A percentile compares a stretch with the other conserved stretches of the same genome.
These are phyloP conservation scores for Perkinsus chesapeaki DNA, from an alignment of 169 alveolate genomes.

Conservation along the genomic window DNA sequence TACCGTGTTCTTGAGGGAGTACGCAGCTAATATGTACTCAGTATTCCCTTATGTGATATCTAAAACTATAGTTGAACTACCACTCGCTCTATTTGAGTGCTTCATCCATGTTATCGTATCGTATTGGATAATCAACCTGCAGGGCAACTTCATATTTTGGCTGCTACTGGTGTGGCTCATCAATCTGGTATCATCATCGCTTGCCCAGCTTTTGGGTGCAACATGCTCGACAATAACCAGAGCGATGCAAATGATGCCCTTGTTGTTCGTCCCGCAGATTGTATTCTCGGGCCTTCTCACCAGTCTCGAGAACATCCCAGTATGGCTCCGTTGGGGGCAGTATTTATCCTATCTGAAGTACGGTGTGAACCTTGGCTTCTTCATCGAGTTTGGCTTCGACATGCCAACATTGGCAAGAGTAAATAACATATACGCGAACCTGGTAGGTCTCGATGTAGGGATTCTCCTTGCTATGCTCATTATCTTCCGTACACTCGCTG, in stretches of 20 bases:
- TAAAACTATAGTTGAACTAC: background rate
- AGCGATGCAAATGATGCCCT: constrained; percentile 18
- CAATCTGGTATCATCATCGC: background rate
- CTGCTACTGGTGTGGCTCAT: background rate
- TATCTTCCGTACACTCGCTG: background rate
- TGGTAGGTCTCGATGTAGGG: background rate
- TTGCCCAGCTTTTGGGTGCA: background rate
- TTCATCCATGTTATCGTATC: background rate
- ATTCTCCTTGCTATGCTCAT: background rate
- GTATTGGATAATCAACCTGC: background rate
- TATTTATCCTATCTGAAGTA: constrained; percentile 52
- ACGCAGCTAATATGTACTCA: background rate
- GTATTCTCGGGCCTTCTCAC: constrained; percentile 59
- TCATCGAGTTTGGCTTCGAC: background rate
- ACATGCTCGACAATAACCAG: background rate
- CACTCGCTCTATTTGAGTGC: background rate
- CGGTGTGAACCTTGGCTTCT: constrained; percentile 13
- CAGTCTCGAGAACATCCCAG: constrained; percentile 50
- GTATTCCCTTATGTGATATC: background rate
- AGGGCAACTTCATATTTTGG: background rate
- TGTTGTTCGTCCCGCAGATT: constrained; percentile 40
- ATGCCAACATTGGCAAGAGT: background rate
- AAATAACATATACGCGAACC: background rate
- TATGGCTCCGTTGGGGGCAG: constrained; percentile 47
- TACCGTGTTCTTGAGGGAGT: background rate